Evolutionary conservation across 2,329 filamentous ascomycete species (phyloP), one percentile per base, ranked within the genome.

Genomic region (Penicillium sp.): DNA sequence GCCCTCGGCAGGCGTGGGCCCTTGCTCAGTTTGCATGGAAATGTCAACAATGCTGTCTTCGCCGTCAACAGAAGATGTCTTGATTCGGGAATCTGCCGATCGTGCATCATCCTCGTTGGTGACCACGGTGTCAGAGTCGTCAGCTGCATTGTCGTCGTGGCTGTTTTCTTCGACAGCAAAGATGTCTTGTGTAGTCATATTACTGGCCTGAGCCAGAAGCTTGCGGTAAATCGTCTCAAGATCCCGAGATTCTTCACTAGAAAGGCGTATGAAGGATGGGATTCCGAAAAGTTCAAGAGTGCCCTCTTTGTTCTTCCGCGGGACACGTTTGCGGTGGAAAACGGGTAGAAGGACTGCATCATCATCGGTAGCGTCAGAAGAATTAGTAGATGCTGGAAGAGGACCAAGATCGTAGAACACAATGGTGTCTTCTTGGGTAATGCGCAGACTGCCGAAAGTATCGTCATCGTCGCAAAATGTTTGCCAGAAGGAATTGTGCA

Each of bases 21-120:
- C 46, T 57, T 82, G 78, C 2, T 79, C 78, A 66, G 91, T 88
- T 53, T 86, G 87, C 88, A 97, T 93, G 0, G 89, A 90, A 17
- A 99, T 87, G 70, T 97, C 90, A 6, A 97, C 90, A 68, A 97
- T 86, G 60, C 91, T 91, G 60, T 97, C 93, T 72, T 97, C 93
- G 10, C 91, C 90, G 71, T 93, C 88, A 2, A 96, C 84, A 3
- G 93, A 96, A 29, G 86, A 84, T 45, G 91, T 88, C 57, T 88
- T 84, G 47, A 96, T 82, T 69, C 89, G 89, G 23, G 84, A 81
- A 63, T 89, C 89, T 10, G 83, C 84, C 4, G 86, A 86, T 4
- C 89, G 85, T 4, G 83, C 84, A 62, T 84, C 82, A 59, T 85
- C 83, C 23, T 82, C 74, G 52, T 75, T 87, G 56, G 87, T 85